These are phyloP conservation scores for Thecaphora frezii DNA, from an alignment of 1,284 basidiomycete genomes.

Conservation along the genomic window DNA sequence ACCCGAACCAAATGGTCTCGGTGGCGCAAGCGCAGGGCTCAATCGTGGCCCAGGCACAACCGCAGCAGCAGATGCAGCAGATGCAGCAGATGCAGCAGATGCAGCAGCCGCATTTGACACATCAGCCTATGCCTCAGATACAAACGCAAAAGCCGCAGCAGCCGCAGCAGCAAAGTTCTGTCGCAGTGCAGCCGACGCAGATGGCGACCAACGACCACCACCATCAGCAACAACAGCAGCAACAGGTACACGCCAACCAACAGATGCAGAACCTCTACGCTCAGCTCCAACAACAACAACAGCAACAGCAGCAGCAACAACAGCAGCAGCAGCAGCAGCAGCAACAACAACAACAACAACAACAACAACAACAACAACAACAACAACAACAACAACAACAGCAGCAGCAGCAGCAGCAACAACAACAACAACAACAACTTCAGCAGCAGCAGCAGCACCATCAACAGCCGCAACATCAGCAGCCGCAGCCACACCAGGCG, in stretches of 20 bases:
- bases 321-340: constrained; percentile 18
- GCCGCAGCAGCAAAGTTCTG: constrained; percentile 15
- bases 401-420: constrained; percentile 1
- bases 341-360: constrained; percentile 24
- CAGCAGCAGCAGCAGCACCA: constrained; percentile 32
- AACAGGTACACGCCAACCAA: not conserved
- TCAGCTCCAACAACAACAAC: constrained; percentile 32
- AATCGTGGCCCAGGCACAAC: constrained; percentile 2
- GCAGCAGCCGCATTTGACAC: constrained; percentile 13
- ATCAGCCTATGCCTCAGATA: constrained; percentile 15
- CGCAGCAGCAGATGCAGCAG: constrained; percentile 4
- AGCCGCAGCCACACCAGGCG: constrained; percentile 20
- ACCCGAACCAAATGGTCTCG: constrained; percentile 2
- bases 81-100: constrained; percentile 16
- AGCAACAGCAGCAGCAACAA: constrained; percentile 13
- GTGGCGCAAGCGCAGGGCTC: not conserved
- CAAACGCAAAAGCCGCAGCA: constrained; percentile 23
- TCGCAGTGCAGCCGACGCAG: not conserved
- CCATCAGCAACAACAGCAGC: not conserved
- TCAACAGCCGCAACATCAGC: constrained; percentile 24
- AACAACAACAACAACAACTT: constrained; percentile 6
- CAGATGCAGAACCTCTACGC: constrained; percentile 37
- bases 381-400: too few relatives aligned
- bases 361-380: constrained; percentile 22
- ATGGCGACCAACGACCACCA: constrained; percentile 20